phyloP scores from a whole-genome alignment of 1,139 yeast species.

The Torulaspora pretoriensis region DNA sequence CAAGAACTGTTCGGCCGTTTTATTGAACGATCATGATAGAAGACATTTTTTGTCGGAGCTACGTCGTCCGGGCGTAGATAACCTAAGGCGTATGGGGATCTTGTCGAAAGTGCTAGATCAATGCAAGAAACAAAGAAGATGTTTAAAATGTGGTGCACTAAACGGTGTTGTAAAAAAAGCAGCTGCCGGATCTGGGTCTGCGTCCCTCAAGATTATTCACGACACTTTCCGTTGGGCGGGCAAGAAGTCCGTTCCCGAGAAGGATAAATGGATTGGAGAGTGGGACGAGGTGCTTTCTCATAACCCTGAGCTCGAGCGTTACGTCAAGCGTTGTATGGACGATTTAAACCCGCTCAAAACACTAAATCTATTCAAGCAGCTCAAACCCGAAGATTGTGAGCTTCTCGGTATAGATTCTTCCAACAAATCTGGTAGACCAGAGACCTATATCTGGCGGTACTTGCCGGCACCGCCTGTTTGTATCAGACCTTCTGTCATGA shows the following conservation, averaged over 20 bases:
- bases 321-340: conserved; percentile 82
- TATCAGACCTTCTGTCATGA: conserved; percentile 92
- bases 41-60: conserved; percentile 68
- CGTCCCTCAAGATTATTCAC: conserved; percentile 89
- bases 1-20: conserved; percentile 77
- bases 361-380: conserved; percentile 78
- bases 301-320: conserved; percentile 86
- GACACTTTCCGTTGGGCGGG: conserved; percentile 96
- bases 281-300: conserved; percentile 65
- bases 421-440: conserved; percentile 82
- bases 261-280: conserved; percentile 79
- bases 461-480: conserved; percentile 99
- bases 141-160: conserved; percentile 78
- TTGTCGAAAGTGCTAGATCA: conserved; percentile 81
- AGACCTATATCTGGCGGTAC: conserved; percentile 94
- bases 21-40: conserved; percentile 70
- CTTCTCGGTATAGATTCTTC: conserved; percentile 85
- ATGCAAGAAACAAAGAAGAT: conserved; percentile 91
- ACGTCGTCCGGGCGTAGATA: conserved; percentile 84
- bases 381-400: conserved; percentile 84
- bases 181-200: conserved; percentile 87
- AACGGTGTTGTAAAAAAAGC: conserved; percentile 98
- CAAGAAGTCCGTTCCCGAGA: conserved; percentile 82
- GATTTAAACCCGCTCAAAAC: conserved; percentile 93
- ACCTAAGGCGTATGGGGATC: conserved; percentile 84